These are phyloP conservation scores for Fonsecaea erecta DNA, from an alignment of 2,329 filamentous ascomycete genomes.

Conservation along the genomic window DNA sequence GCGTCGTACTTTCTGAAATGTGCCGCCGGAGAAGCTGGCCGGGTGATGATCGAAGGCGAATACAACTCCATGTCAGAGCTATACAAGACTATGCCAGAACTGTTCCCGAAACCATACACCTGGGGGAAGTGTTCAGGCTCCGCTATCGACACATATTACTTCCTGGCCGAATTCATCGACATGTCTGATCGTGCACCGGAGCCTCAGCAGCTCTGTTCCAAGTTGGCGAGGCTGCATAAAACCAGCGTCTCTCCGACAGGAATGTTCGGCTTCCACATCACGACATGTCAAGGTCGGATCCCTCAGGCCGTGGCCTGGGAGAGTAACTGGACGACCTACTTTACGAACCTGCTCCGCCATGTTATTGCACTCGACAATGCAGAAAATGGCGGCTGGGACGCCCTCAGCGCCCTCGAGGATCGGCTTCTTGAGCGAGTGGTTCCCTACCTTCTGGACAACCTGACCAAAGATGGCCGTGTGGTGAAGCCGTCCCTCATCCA, in stretches of 20 bases:
- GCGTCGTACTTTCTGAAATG: constrained; percentile 27
- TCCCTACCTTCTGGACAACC: constrained; percentile 40
- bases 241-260: constrained; percentile 43
- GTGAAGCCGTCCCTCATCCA: constrained; percentile 45
- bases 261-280: constrained; percentile 47
- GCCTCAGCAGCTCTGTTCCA: constrained; percentile 36
- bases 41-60: constrained; percentile 41
- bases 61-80: constrained; percentile 42
- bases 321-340: constrained; percentile 49
- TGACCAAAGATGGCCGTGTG: constrained; percentile 37
- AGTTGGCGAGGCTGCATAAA: constrained; percentile 42
- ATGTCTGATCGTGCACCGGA: constrained; percentile 40
- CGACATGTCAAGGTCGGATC: constrained; percentile 43
- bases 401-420: constrained; percentile 16
- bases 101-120: constrained; percentile 41
- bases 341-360: constrained; percentile 42
- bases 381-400: constrained; percentile 42
- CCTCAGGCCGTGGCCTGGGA: constrained; percentile 44
- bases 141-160: constrained; percentile 39
- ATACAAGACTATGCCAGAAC: constrained; percentile 38
- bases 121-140: constrained; percentile 38
- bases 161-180: constrained; percentile 42
- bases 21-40: constrained; percentile 19
- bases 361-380: constrained; percentile 41
- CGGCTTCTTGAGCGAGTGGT: constrained; percentile 40